Conservation (phyloP, 2,329 filamentous ascomycete genomes). For the Epichloe sylvatica region DNA sequence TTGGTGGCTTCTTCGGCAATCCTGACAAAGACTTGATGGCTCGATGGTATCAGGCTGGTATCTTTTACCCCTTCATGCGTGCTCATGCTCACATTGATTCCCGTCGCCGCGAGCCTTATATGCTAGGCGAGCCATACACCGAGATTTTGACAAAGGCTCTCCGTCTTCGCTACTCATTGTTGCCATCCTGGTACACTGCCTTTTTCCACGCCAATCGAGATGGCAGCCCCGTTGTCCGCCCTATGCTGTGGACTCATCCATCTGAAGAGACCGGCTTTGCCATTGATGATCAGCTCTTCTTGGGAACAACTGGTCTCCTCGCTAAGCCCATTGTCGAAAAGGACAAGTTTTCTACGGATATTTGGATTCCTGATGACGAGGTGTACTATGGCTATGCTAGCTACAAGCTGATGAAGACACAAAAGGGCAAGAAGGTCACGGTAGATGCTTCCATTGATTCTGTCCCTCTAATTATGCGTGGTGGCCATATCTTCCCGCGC, state of each 20-base stretch:
- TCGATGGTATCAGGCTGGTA: conserved; percentile 92
- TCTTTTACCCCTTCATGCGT: conserved; percentile 97
- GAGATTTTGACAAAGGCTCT: conserved; percentile 78
- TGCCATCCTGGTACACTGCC: conserved; percentile 93
- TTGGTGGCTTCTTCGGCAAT: conserved; percentile 96
- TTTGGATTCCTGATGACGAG: conserved; percentile 82
- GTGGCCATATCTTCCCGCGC: conserved; percentile 80
- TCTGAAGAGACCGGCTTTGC: conserved; percentile 73
- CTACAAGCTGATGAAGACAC: conserved; percentile 56
- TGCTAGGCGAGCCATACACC: conserved; percentile 71
- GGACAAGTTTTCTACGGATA: conserved; percentile 54
- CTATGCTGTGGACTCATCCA: conserved; percentile 88
- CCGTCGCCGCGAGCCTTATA: conserved; percentile 83
- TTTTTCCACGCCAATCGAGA: conserved; percentile 79
- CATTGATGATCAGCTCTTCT: conserved; percentile 85
- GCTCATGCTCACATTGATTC: conserved; percentile 95
- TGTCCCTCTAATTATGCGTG: conserved; percentile 82
- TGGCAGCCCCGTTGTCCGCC: conserved; percentile 75
- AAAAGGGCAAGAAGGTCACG: conserved; percentile 57
- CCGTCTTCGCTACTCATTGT: conserved; percentile 72
- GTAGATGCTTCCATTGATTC: conserved; percentile 69
- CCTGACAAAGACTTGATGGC: conserved; percentile 82
- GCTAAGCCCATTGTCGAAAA: conserved; percentile 79
- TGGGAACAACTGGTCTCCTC: conserved; percentile 79
- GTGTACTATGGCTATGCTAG: conserved; percentile 94